Evolutionary conservation across 306 rosid species (phyloP), one percentile per base, ranked within the genome.

Genomic region (Prunus fruticosa): DNA sequence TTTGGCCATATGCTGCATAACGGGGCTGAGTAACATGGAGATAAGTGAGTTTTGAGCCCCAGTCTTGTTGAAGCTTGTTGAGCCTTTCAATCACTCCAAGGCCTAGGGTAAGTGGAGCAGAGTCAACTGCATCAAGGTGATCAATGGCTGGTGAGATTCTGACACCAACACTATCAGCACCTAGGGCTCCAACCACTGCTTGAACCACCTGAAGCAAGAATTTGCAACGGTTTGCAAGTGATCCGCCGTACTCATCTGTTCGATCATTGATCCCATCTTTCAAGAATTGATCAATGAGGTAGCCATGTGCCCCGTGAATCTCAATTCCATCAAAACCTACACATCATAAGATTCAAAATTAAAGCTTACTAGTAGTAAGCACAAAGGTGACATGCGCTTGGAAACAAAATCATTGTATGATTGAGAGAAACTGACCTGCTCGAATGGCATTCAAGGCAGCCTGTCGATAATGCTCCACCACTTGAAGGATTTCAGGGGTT

Each of bases 261-360:
- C 92, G 77, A 67, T 79, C 87, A 32, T 82, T 88, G 65, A 87
- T 84, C 41, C 87, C 84, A 49, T 82, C 87, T 73, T 85, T 88
- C 49, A 89, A 47, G 80, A 81, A 81, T 51, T 85, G 85, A 66
- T 87, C 90, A 0, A 81, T 82, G 47, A 91, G 93, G 69, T 95
- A 95, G 50, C 98, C 97, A 25, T 92, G 98, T 19, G 97, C 98
- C 30, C 92, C 90, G 58, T 95, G 98, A 80, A 95, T 87, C 84
- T 95, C 97, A 46, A 95, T 86, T 70, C 97, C 98, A 74, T 95
- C 96, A 71, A 95, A 95, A 78, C 98, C 98, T 94, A 83, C 12
- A 47, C 57, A 13, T 20, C 47, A 32, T 52, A 14, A 32, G 28
- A 20, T 8, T 32, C 53, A 30, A 64, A 43, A 51, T 15, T 20